phyloP scores from a whole-genome alignment of 306 rosid genomes.

The Lablab purpureus region DNA sequence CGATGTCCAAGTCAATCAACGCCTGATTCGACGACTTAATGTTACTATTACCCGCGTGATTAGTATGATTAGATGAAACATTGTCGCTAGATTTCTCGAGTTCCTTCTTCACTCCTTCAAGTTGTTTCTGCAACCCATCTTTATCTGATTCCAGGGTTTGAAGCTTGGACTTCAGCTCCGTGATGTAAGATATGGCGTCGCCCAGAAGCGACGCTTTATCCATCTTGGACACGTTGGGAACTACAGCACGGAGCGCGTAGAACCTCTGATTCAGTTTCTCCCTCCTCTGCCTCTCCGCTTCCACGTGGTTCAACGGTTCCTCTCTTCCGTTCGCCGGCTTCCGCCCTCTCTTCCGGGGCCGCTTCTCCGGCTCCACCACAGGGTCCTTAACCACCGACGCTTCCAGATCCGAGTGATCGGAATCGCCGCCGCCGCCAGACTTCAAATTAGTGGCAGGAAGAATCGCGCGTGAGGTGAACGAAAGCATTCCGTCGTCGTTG shows the following conservation, averaged over 20 bases:
- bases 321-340: constrained; percentile 97
- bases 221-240: constrained; percentile 96
- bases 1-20: constrained; percentile 70
- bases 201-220: constrained; percentile 96
- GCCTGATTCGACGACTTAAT: constrained; percentile 30
- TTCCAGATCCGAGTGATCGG: constrained; percentile 93
- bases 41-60: neutral
- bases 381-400: constrained; percentile 84
- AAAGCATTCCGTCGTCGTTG: constrained; percentile 90
- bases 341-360: constrained; percentile 92
- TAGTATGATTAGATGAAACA: constrained; percentile 16
- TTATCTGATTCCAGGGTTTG: constrained; percentile 63
- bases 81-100: constrained; percentile 48
- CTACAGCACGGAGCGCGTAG: constrained; percentile 94
- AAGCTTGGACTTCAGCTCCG: constrained; percentile 80
- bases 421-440: constrained; percentile 59
- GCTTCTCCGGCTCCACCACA: constrained; percentile 79
- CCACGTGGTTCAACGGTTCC: constrained; percentile 94
- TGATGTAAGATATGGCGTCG: constrained; percentile 85
- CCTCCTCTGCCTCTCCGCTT: constrained; percentile 91
- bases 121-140: constrained; percentile 69
- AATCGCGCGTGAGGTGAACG: constrained; percentile 86
- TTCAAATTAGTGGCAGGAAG: constrained; percentile 62
- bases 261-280: constrained; percentile 95
- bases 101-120: constrained; percentile 68